Evolutionary conservation across 2,329 filamentous ascomycete genomes (phyloP).

Genomic region (Ophiocordyceps camponoti-rufipedis): DNA sequence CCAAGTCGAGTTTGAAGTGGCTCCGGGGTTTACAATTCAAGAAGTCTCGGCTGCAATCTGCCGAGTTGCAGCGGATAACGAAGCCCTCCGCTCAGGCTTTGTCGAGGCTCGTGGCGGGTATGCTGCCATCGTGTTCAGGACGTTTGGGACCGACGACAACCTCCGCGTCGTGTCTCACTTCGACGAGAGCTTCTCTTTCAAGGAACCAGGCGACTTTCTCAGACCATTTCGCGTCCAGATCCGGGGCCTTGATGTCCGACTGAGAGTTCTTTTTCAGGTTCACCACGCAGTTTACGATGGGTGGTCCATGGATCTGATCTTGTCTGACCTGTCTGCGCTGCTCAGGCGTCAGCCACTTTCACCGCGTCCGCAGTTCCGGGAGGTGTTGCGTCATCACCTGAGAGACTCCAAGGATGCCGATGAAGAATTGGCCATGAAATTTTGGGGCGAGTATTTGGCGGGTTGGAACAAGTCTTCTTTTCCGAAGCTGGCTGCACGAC

Average conservation of each 20-base stretch:
- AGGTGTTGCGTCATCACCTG: constrained; percentile 34
- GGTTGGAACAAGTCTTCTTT: constrained; percentile 34
- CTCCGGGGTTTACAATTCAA: constrained; percentile 12
- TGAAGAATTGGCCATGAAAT: constrained; percentile 30
- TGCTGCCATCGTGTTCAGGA: constrained; percentile 39
- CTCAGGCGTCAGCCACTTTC: constrained; percentile 14
- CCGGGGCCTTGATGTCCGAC: constrained; percentile 4
- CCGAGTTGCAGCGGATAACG: constrained; percentile 33
- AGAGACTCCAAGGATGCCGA: constrained; percentile 7
- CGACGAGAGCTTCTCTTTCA: constrained; percentile 19
- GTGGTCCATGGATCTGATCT: constrained; percentile 70
- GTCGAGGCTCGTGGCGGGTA: constrained; percentile 22
- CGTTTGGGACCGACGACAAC: constrained; percentile 20
- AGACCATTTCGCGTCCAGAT: constrained; percentile 47
- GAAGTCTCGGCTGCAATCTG: constrained; percentile 30
- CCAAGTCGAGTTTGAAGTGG: constrained; percentile 47
- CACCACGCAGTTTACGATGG: constrained; percentile 84
- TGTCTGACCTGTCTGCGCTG: constrained; percentile 44
- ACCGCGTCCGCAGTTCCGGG: constrained; percentile 38
- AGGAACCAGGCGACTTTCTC: constrained; percentile 22
- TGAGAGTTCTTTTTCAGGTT: constrained; percentile 32
- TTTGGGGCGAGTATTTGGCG: constrained; percentile 52
- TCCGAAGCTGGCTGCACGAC: constrained; percentile 26
- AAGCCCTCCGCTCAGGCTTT: constrained; percentile 62
- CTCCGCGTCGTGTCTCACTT: constrained; percentile 21